Evolutionary conservation across 2,329 filamentous ascomycete species (phyloP), one percentile per base, ranked within the genome.

Genomic region (Penicillium olsonii): DNA sequence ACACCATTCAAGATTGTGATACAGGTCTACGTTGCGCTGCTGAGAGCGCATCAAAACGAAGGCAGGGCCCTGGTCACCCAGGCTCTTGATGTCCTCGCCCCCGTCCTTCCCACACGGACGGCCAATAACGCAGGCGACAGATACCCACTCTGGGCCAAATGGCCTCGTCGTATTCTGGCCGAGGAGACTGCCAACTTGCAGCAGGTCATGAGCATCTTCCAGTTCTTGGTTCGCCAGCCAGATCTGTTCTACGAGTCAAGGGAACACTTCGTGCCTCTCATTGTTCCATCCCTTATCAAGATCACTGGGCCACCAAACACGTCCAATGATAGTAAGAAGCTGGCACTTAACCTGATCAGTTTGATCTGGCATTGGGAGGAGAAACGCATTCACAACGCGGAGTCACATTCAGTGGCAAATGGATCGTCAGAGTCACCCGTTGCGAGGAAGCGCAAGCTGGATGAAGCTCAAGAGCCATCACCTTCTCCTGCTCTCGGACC

Each of bases 131-230:
- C 80, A 7, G 78, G 81, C 4, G 83, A 84, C 43, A 87, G 89
- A 57, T 80, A 82, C 58, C 88, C 90, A 2, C 79, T 91, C 10
- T 99, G 92, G 94, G 90, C 92, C 7, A 85, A 90, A 56, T 89
- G 92, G 57, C 92, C 94, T 24, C 84, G 92, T 35, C 90, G 92
- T 45, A 95, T 99, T 22, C 75, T 99, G 18, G 87, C 90, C 3
- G 95, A 99, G 67, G 94, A 99, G 70, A 92, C 90, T 20, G 90
- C 94, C 55, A 99, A 99, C 62, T 81, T 92, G 39, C 92, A 95
- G 70, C 94, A 97, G 72, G 87, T 97, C 75, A 96, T 91, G 45
- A 94, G 88, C 74, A 97, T 99, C 61, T 97, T 96, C 76, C 88
- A 96, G 64, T 99, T 99, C 73, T 78, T 99, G 27, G 92, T 96